Conservation (phyloP, 2,329 filamentous ascomycete species). For the Pseudocercospora vitis region DNA sequence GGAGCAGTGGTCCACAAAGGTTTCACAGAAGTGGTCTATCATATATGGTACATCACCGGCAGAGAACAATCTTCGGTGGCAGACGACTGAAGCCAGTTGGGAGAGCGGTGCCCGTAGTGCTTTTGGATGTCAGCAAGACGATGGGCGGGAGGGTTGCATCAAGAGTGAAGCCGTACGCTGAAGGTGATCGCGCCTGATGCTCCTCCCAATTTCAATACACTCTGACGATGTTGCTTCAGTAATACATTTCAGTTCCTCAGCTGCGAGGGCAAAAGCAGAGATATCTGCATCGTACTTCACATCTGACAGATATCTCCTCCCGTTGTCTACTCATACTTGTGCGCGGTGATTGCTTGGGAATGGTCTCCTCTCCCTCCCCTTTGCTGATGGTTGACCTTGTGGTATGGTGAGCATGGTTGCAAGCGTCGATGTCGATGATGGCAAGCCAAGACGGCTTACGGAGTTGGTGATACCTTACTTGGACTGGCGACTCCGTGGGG, state of each 20-base stretch:
- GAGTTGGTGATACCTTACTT: too few species aligned
- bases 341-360: too few species aligned
- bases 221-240: conserved; percentile 4
- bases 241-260: conserved; percentile 19
- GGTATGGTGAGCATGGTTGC: too few species aligned
- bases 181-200: neutral
- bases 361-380: too few species aligned
- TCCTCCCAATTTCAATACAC: neutral
- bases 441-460: too few species aligned
- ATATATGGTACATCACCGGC: neutral
- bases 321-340: too few species aligned
- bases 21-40: neutral
- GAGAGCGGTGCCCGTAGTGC: conserved; percentile 1
- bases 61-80: neutral
- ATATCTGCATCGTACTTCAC: too few species aligned
- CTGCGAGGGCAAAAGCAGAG: conserved; percentile 16
- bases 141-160: neutral
- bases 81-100: neutral
- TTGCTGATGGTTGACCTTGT: too few species aligned
- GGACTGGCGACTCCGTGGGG: too few species aligned
- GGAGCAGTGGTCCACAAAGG: neutral
- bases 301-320: too few species aligned
- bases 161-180: neutral
- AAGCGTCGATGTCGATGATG: too few species aligned
- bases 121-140: neutral